phyloP scores from a whole-genome alignment of 2,329 filamentous ascomycete genomes.

The Juglanconis juglandina region DNA sequence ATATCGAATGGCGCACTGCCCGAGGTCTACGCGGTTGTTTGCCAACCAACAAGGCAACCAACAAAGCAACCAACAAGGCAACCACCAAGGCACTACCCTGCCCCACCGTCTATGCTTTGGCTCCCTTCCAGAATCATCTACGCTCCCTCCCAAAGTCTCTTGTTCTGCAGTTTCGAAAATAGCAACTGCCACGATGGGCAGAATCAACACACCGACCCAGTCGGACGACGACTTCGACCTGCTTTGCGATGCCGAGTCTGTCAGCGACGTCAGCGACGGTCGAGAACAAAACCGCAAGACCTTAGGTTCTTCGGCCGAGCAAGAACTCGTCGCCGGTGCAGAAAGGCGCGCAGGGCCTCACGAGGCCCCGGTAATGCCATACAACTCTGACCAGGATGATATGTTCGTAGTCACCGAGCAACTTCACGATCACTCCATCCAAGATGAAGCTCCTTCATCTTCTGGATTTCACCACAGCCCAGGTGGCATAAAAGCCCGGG shows the following conservation, averaged over 20 bases:
- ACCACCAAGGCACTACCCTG: too few relatives aligned
- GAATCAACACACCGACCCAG: neutral
- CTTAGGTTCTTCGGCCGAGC: neutral
- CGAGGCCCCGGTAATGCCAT: conserved; percentile 7
- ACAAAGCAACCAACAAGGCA: too few relatives aligned
- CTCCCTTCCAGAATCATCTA: too few relatives aligned
- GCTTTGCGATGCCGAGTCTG: neutral
- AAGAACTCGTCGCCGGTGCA: neutral
- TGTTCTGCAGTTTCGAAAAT: neutral
- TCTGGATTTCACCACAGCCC: neutral
- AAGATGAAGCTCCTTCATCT: neutral
- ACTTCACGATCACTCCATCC: neutral
- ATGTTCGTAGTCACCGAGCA: neutral
- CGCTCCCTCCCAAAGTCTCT: neutral
- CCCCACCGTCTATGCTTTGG: too few relatives aligned
- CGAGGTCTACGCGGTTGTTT: neutral
- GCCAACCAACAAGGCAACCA: neutral
- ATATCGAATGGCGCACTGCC: too few relatives aligned
- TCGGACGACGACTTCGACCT: conserved; percentile 15
- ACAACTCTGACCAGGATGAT: neutral
- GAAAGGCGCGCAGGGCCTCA: conserved; percentile 9
- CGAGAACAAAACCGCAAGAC: neutral
- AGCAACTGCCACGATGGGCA: neutral
- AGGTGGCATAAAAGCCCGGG: neutral
- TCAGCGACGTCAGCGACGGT: conserved; percentile 13